Percentiles rank a stretch among this genome's conserved stretches.
Conservation (phyloP, 1,139 yeast genomes). For the Kodamaea alishanica region DNA sequence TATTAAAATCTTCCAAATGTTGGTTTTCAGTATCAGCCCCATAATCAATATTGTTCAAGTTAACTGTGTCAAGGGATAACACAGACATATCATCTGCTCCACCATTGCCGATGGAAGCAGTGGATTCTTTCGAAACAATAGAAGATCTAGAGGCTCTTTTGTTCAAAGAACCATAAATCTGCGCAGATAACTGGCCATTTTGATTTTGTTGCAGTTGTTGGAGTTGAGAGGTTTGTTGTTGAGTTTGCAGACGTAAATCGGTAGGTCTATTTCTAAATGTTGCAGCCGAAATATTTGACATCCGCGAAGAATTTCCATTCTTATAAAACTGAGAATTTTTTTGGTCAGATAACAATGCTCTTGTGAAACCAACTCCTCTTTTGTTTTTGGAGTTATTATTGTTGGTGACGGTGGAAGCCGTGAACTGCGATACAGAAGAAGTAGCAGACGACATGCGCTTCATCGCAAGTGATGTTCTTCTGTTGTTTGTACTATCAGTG, state of each 20-base stretch:
- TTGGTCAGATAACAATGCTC: constrained; percentile 39
- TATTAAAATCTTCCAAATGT: constrained; percentile 37
- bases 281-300: constrained; percentile 15
- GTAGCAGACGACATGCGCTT: constrained; percentile 32
- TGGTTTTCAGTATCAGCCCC: constrained; percentile 13
- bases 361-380: constrained; percentile 40
- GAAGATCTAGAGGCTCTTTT: constrained; percentile 37
- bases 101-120: constrained; percentile 14
- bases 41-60: constrained; percentile 19
- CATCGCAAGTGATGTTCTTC: constrained; percentile 29
- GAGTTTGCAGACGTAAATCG: background rate
- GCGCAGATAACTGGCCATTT: constrained; percentile 1
- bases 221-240: constrained; percentile 11
- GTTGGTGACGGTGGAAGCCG: constrained; percentile 14
- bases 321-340: constrained; percentile 22
- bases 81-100: constrained; percentile 37
- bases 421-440: constrained; percentile 29
- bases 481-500: constrained; percentile 27
- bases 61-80: constrained; percentile 34
- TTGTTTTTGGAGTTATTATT: constrained; percentile 10
- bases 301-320: constrained; percentile 22
- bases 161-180: constrained; percentile 14
- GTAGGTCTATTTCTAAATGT: constrained; percentile 7
- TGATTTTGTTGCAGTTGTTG: constrained; percentile 1
- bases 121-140: constrained; percentile 31